Conservation (phyloP, 352 stramenopile genomes). For the Pythium phragmiticola region DNA sequence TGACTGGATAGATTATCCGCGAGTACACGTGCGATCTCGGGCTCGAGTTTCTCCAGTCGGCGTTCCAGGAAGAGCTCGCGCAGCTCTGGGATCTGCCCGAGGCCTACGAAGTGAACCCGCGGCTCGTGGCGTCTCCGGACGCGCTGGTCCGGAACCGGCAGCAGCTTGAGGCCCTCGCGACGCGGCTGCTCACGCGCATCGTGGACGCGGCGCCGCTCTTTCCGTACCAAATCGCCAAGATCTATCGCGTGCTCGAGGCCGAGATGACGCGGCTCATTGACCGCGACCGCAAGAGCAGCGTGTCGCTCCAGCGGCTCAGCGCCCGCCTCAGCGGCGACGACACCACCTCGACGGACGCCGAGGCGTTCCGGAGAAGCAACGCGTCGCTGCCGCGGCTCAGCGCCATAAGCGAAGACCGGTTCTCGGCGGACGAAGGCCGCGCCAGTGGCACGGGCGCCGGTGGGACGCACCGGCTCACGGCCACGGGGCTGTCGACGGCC, state of each 20-base stretch:
- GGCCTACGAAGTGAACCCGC: slow-evolving; percentile 69
- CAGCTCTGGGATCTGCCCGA: slow-evolving; percentile 48
- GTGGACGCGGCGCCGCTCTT: slow-evolving; percentile 52
- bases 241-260: slow-evolving; percentile 68
- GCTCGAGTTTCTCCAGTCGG: slow-evolving; percentile 58
- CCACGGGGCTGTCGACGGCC: slow-evolving; percentile 22
- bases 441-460: not conserved
- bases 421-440: slow-evolving; percentile 29
- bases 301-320: slow-evolving; percentile 41
- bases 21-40: slow-evolving; percentile 78
- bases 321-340: not conserved
- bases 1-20: slow-evolving; percentile 43
- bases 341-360: too few relatives aligned
- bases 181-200: slow-evolving; percentile 49
- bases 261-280: slow-evolving; percentile 78
- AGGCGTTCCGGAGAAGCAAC: slow-evolving; percentile 33
- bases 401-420: slow-evolving; percentile 48
- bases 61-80: slow-evolving; percentile 50
- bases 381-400: slow-evolving; percentile 42
- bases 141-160: slow-evolving; percentile 51
- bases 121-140: slow-evolving; percentile 37
- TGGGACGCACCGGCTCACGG: not conserved
- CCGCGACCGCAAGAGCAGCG: slow-evolving; percentile 49
- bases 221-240: slow-evolving; percentile 74
- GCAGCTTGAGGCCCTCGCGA: slow-evolving; percentile 50